Conservation (phyloP, 2,329 filamentous ascomycete genomes). For the Aspergillus pseudoglaucus region DNA sequence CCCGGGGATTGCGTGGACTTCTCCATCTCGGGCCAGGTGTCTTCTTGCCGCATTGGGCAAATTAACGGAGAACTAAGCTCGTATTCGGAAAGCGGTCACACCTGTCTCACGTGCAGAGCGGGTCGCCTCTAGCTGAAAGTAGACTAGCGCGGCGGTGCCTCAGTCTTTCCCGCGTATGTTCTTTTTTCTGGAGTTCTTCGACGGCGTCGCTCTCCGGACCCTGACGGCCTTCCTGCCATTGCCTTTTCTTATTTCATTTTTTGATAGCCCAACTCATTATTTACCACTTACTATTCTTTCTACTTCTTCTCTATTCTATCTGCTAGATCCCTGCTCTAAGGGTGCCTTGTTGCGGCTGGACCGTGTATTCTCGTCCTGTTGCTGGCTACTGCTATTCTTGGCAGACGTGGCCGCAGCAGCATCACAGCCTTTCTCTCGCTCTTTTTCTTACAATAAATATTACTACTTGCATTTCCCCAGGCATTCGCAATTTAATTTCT, state of each 20-base stretch:
- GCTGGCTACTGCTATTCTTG: slow-evolving; percentile 1
- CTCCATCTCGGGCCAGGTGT: background rate
- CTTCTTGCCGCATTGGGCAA: background rate
- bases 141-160: background rate
- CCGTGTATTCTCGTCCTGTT: background rate
- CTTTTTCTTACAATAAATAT: background rate
- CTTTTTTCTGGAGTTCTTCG: background rate
- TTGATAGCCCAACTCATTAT: background rate
- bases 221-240: no score
- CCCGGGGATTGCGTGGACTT: background rate
- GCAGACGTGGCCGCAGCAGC: slow-evolving; percentile 9
- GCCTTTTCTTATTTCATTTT: background rate
- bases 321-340: background rate
- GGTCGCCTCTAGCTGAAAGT: background rate
- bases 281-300: background rate
- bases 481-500: no score
- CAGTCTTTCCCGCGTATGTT: background rate
- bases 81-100: background rate
- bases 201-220: background rate
- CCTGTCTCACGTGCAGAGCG: background rate
- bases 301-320: slow-evolving; percentile 6
- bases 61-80: background rate
- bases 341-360: background rate
- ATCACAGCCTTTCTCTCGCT: background rate
- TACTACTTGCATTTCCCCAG: background rate